Conservation (phyloP, 108 stramenopile species). For the Stephanodiscus minutulus region DNA sequence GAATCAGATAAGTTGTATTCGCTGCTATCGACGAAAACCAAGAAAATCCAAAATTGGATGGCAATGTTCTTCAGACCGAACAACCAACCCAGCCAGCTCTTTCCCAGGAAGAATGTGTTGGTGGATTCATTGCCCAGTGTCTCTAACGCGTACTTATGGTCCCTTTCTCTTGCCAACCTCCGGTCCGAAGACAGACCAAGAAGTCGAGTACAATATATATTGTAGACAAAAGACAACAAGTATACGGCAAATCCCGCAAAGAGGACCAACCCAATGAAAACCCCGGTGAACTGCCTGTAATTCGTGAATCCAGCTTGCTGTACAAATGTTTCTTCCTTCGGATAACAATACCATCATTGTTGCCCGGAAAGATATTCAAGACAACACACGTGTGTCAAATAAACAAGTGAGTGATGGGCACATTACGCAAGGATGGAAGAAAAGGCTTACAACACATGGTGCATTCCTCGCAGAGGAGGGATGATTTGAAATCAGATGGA, state of each 20-base stretch:
- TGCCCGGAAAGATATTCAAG: neutral
- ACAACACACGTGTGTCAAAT: too few species aligned
- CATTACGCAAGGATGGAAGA: neutral
- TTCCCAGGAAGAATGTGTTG: neutral
- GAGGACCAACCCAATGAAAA: neutral
- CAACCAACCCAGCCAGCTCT: neutral
- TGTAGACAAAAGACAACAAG: neutral
- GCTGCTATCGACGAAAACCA: constrained; percentile 1
- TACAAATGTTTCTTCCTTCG: neutral
- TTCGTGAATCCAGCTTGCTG: neutral
- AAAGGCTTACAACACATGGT: constrained; percentile 16
- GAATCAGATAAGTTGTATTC: constrained; percentile 2
- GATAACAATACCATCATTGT: neutral
- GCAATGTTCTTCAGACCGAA: neutral
- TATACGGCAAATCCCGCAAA: neutral
- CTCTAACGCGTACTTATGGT: neutral
- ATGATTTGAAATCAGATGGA: neutral
- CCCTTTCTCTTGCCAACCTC: neutral
- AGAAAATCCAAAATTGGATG: neutral
- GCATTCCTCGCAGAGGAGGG: constrained; percentile 7
- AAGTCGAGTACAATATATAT: neutral
- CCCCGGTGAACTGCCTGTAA: neutral
- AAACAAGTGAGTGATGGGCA: neutral
- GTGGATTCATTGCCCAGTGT: neutral
- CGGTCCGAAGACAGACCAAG: neutral